phyloP scores from a whole-genome alignment of 225 moss, liverwort and hornwort species.

The Ulota crispa region DNA sequence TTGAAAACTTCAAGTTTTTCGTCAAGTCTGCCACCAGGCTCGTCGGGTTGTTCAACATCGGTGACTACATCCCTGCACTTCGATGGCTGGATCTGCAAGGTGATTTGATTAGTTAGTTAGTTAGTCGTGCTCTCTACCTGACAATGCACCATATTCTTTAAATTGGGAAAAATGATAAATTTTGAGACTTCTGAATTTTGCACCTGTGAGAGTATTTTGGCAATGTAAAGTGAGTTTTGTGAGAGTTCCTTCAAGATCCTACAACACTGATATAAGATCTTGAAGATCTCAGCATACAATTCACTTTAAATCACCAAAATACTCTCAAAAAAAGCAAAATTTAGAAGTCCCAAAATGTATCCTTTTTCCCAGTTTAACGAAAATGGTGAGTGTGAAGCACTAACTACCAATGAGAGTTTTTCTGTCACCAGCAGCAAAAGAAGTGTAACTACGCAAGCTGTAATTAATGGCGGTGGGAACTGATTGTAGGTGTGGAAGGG shows the following conservation, averaged over 20 bases:
- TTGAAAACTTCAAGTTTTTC: constrained; percentile 70
- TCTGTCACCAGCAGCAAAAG: background rate
- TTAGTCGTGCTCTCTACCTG: background rate
- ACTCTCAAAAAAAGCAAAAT: no score
- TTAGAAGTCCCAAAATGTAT: no score
- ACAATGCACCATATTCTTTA: no score
- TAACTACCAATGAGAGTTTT: background rate
- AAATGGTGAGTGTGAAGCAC: background rate
- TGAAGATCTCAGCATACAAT: no score
- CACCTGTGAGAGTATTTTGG: no score
- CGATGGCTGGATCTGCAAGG: constrained; percentile 82
- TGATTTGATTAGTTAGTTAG: constrained; percentile 4
- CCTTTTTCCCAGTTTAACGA: no score
- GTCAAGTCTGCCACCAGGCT: constrained; percentile 57
- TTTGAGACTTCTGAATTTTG: no score
- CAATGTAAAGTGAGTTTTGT: no score
- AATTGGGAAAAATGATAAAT: no score
- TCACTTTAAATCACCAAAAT: no score
- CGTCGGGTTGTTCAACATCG: constrained; percentile 76
- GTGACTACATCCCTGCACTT: constrained; percentile 74
- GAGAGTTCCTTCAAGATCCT: no score
- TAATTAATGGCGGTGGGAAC: constrained; percentile 3
- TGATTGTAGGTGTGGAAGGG: constrained; percentile 47
- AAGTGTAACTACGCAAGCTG: background rate
- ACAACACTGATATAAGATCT: no score